phyloP scores from a whole-genome alignment of 1,284 basidiomycete genomes.

The Melampsora abietis-canadensis region DNA sequence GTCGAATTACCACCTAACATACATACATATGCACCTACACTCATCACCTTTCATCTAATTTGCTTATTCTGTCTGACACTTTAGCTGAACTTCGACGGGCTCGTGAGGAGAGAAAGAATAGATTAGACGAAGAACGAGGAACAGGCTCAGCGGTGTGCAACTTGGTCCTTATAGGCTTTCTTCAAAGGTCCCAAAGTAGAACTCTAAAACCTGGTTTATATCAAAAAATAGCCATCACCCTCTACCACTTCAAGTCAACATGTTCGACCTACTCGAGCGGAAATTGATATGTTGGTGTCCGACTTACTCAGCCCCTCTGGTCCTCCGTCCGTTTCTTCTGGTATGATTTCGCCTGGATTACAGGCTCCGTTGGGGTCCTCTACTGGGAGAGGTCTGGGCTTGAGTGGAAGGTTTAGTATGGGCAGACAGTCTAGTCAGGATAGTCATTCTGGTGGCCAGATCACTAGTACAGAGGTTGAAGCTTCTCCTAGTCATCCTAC shows the following conservation, averaged over 20 bases:
- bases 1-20: not conserved
- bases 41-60: not conserved
- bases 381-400: not conserved
- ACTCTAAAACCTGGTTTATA: not conserved
- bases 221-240: slow-evolving; percentile 10
- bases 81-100: slow-evolving; percentile 37
- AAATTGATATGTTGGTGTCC: slow-evolving; percentile 38
- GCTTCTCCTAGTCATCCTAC: not conserved
- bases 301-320: slow-evolving; percentile 35
- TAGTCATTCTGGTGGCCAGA: slow-evolving; percentile 36
- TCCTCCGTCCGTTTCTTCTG: slow-evolving; percentile 12
- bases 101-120: slow-evolving; percentile 38
- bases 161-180: too few relatives aligned
- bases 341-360: slow-evolving; percentile 5
- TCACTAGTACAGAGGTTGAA: slow-evolving; percentile 27
- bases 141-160: slow-evolving; percentile 13
- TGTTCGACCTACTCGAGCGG: slow-evolving; percentile 29
- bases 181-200: not conserved
- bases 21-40: too few relatives aligned
- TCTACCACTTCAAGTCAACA: slow-evolving; percentile 7
- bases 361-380: not conserved
- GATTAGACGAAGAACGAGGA: slow-evolving; percentile 34
- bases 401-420: slow-evolving; percentile 22
- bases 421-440: slow-evolving; percentile 38
- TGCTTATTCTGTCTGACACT: not conserved